Evolutionary conservation across 495 filamentous ascomycete species (phyloP).

Genomic region (Aspergillus egyptiacus): DNA sequence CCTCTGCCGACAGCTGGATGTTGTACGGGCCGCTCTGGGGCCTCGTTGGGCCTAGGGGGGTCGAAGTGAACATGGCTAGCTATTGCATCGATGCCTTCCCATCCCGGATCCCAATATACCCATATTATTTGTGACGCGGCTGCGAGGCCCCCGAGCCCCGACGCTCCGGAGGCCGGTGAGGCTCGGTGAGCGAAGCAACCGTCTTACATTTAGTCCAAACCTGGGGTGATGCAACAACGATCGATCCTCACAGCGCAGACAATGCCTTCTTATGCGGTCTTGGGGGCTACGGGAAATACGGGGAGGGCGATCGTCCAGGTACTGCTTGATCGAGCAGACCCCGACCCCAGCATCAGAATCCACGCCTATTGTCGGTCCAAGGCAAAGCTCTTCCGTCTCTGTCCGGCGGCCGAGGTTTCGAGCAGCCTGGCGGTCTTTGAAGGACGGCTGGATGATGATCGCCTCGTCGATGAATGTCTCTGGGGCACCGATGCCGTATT

Average conservation of each 20-base stretch:
- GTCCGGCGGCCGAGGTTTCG: background rate
- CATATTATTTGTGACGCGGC: no score
- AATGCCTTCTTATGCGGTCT: background rate
- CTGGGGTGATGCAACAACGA: background rate
- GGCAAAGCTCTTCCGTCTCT: constrained; percentile 1
- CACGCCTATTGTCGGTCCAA: background rate
- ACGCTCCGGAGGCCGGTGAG: background rate
- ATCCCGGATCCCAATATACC: no score
- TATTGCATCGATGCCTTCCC: no score
- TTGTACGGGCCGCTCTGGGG: background rate
- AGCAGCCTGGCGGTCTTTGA: background rate
- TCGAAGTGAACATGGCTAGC: background rate
- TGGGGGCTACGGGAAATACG: background rate
- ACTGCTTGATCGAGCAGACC: background rate
- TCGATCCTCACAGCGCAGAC: background rate
- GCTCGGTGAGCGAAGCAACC: background rate
- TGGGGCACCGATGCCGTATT: background rate
- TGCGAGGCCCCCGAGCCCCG: no score
- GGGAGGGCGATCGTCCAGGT: constrained; percentile 1
- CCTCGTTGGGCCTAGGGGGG: background rate
- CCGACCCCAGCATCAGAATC: no score
- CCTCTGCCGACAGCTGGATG: background rate
- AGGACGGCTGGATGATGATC: background rate
- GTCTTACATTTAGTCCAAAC: background rate
- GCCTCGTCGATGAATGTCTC: background rate